Percentiles rank a stretch among this genome's conserved stretches.
phyloP scores from a whole-genome alignment of 106 monocot genomes.

The Platanthera guangdongensis region DNA sequence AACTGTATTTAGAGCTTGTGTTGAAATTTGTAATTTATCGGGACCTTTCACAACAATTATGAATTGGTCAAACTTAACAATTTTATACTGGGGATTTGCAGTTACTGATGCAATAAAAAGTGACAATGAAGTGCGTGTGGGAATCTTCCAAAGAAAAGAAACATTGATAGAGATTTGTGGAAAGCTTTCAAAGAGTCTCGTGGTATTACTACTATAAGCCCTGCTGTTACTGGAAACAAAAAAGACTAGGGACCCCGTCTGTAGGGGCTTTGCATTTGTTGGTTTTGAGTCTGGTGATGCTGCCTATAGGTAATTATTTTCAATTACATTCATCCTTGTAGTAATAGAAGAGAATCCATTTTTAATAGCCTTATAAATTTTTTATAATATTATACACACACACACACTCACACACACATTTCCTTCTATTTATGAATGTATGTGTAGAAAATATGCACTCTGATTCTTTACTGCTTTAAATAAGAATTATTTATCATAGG shows the following conservation, averaged over 20 bases:
- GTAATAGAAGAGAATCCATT: not conserved
- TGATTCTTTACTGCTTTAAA: not conserved
- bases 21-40: not conserved
- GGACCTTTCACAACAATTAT: not conserved
- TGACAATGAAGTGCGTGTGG: constrained; percentile 50
- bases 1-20: not conserved
- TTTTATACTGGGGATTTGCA: constrained; percentile 12
- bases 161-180: constrained; percentile 75
- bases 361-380: not conserved
- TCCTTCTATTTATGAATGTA: not conserved
- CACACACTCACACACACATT: too few relatives aligned
- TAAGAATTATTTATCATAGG: not conserved
- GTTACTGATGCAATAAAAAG: constrained; percentile 23
- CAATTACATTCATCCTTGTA: not conserved
- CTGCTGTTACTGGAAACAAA: constrained; percentile 61
- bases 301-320: constrained; percentile 59
- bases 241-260: constrained; percentile 98
- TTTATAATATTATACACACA: not conserved
- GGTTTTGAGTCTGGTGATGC: constrained; percentile 48
- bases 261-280: constrained; percentile 91
- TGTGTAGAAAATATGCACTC: not conserved
- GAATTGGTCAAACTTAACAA: not conserved
- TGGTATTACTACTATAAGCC: constrained; percentile 59
- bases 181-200: constrained; percentile 62
- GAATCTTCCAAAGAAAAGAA: constrained; percentile 90